phyloP scores from a whole-genome alignment of 331 rosid genomes.

The Pyracantha coccinea region DNA sequence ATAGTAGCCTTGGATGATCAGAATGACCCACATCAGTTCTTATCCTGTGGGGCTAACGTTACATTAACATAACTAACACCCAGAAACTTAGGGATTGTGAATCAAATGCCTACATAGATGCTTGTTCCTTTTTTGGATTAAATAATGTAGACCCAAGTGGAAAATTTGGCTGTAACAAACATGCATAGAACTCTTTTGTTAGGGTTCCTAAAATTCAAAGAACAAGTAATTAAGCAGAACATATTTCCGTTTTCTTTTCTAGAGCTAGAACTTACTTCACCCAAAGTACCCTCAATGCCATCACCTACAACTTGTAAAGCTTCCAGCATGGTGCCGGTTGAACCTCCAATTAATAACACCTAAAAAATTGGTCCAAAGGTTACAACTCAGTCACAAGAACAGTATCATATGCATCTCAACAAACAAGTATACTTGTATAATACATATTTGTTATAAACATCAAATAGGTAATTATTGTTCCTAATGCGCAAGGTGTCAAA shows the following conservation, averaged over 20 bases:
- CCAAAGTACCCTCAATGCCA: constrained; percentile 42
- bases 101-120: neutral
- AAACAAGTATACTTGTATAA: neutral
- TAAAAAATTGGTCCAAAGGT: constrained; percentile 17
- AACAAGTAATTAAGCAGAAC: neutral
- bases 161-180: neutral
- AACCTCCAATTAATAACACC: constrained; percentile 95
- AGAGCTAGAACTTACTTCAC: constrained; percentile 40
- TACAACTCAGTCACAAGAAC: neutral
- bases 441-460: neutral
- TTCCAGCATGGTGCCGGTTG: constrained; percentile 93
- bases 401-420: neutral
- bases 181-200: neutral
- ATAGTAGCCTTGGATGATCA: neutral
- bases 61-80: neutral
- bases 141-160: neutral
- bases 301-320: constrained; percentile 83
- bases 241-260: neutral
- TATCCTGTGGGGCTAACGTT: neutral
- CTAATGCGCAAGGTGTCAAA: neutral
- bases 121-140: neutral
- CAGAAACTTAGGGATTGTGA: neutral
- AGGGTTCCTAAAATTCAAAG: neutral
- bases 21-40: neutral
- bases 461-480: neutral